A percentile compares a stretch with the other conserved stretches of the same genome.
Conservation (phyloP, 805 yeast genomes). For the Pichia exigua region DNA sequence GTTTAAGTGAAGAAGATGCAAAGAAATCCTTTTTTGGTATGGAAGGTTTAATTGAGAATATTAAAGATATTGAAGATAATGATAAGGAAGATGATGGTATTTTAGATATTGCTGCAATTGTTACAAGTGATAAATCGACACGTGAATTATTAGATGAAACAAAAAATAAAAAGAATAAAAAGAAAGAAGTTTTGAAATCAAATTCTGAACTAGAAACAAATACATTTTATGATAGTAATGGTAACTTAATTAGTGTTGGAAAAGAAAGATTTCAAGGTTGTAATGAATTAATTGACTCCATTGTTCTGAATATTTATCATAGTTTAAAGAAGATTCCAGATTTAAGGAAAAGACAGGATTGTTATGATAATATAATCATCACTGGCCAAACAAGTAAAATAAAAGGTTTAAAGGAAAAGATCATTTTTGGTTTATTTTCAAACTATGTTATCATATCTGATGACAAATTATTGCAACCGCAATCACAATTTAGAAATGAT, state of each 20-base stretch:
- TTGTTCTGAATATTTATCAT: conserved; percentile 48
- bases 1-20: conserved; percentile 60
- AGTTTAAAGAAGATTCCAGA: conserved; percentile 50
- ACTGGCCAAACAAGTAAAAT: conserved; percentile 74
- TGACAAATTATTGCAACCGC: conserved; percentile 13
- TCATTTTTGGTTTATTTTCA: conserved; percentile 44
- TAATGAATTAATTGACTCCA: conserved; percentile 44
- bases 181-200: conserved; percentile 20
- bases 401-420: conserved; percentile 66
- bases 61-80: neutral
- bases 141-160: conserved; percentile 35
- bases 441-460: conserved; percentile 20
- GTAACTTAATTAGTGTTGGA: conserved; percentile 62
- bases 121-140: conserved; percentile 62
- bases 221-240: conserved; percentile 52
- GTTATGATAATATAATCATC: conserved; percentile 76
- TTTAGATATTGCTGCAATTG: conserved; percentile 83
- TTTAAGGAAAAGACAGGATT: conserved; percentile 63
- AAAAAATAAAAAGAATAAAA: conserved; percentile 10
- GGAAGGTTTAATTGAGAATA: conserved; percentile 33
- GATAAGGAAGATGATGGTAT: conserved; percentile 57
- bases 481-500: conserved; percentile 27
- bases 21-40: conserved; percentile 54
- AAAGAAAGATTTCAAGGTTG: conserved; percentile 84
- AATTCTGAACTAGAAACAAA: conserved; percentile 73